Base-by-base conservation (phyloP, 176 grass and related monocot genomes). In the Avena sativa region DNA sequence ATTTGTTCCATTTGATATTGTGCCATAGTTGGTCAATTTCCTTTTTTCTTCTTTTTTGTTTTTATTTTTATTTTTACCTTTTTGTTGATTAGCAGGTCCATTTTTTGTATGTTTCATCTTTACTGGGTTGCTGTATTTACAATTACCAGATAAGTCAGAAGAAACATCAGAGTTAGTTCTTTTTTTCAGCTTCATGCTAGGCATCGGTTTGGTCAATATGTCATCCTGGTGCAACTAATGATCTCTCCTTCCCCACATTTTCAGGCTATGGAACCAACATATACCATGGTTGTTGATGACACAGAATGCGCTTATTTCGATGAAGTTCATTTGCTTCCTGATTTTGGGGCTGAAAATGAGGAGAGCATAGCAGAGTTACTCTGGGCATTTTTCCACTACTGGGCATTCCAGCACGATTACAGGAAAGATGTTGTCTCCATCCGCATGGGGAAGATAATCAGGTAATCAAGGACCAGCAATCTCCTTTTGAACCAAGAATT, bases 361-460 rank as follows among this genome's bases (percentile, higher is more conserved):
- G 92, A 87, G 55, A 86, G 78, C 86, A 64, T 94, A 1, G 78
- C 87, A 0, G 55, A 85, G 52, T 79, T 94, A 78, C 84, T 94
- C 30, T 94, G 89, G 92, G 87, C 71, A 20, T 94, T 94, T 83
- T 94, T 94, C 68, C 93, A 90, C 6, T 84, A 90, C 46, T 94
- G 93, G 93, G 90, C 93, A 12, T 90, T 80, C 82, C 28, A 65
- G 72, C 93, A 94, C 12, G 82, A 92, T 20, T 94, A 92, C 79
- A 90, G 30, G 86, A 89, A 60, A 14, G 87, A 92, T 19, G 93
- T 90, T 20, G 65, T 92, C 76, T 92, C 90, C 12, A 69, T 94
- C 14, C 88, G 90, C 19, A 76, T 55, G 46, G 93, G 90, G 46
- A 81, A 72, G 38, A 83, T 84, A 2, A 72, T 94, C 72, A 94